Percentiles rank a stretch among this genome's conserved stretches.
phyloP scores from a whole-genome alignment of 1,284 basidiomycete species.

The Cutaneotrichosporon cutaneum region DNA sequence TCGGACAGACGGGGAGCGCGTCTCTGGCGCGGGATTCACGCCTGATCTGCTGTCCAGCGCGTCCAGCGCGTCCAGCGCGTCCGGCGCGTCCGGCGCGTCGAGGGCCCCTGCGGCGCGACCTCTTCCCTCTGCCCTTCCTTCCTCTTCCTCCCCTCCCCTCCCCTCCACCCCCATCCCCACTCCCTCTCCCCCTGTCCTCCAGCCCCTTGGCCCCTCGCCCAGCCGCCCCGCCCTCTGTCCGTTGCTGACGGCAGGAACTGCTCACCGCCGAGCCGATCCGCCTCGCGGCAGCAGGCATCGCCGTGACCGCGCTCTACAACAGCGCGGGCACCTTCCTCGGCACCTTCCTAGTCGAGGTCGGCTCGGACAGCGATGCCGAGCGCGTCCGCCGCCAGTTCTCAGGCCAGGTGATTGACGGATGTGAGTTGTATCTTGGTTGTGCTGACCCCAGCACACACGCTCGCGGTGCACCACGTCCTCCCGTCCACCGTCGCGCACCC shows the following conservation, averaged over 20 bases:
- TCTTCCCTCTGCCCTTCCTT: neutral
- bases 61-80: too few species aligned
- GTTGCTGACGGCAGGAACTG: constrained; percentile 34
- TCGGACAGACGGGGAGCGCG: too few species aligned
- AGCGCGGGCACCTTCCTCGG: constrained; percentile 34
- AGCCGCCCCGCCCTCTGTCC: too few species aligned
- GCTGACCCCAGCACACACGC: constrained; percentile 31
- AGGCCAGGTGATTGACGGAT: constrained; percentile 44
- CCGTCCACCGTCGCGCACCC: constrained; percentile 31
- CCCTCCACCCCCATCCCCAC: neutral
- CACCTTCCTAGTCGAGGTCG: constrained; percentile 38
- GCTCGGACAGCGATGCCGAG: constrained; percentile 40
- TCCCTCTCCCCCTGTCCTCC: neutral
- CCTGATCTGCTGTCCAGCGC: too few species aligned
- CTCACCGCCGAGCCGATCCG: constrained; percentile 34
- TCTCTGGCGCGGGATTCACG: too few species aligned
- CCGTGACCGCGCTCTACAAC: constrained; percentile 34
- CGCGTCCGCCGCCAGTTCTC: constrained; percentile 38
- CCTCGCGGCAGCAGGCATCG: constrained; percentile 30
- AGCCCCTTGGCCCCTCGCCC: neutral
- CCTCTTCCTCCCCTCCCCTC: neutral
- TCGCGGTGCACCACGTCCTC: constrained; percentile 46
- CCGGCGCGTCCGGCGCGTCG: too few species aligned
- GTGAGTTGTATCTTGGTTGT: too few species aligned
- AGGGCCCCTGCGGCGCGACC: too few species aligned